Conservation (phyloP, 2,329 filamentous ascomycete genomes). For the Aspergillus felis region DNA sequence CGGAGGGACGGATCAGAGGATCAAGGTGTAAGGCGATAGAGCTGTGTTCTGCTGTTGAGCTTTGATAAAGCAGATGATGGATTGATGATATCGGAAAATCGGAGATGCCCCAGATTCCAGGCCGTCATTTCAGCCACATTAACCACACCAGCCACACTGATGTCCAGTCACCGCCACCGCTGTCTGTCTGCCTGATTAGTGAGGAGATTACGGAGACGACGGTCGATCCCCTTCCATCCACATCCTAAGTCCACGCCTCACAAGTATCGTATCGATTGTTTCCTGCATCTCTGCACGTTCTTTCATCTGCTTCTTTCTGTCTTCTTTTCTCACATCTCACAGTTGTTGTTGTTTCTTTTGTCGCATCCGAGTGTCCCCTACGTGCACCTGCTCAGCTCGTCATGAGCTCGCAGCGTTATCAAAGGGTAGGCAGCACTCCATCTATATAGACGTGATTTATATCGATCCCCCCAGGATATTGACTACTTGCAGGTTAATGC, state of each 20-base stretch:
- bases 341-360: constrained; percentile 14
- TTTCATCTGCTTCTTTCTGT: constrained; percentile 15
- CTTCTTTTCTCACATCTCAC: constrained; percentile 10
- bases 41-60: neutral
- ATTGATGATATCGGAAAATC: neutral
- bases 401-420: constrained; percentile 50
- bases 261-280: constrained; percentile 14
- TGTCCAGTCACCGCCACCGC: neutral
- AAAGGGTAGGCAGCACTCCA: constrained; percentile 37
- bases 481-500: constrained; percentile 36
- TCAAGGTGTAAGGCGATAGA: neutral
- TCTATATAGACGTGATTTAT: neutral
- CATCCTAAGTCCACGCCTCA: constrained; percentile 3
- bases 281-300: constrained; percentile 14
- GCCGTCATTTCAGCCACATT: neutral
- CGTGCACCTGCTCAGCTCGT: constrained; percentile 34
- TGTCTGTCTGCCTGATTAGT: neutral
- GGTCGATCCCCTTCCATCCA: neutral
- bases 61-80: neutral
- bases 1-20: too few species aligned
- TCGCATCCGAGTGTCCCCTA: constrained; percentile 6
- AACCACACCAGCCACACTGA: neutral
- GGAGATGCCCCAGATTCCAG: neutral
- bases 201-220: neutral
- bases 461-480: constrained; percentile 8